Base-by-base conservation (phyloP, 148 eudicot genomes). In the Vaccinium myrtillus region DNA sequence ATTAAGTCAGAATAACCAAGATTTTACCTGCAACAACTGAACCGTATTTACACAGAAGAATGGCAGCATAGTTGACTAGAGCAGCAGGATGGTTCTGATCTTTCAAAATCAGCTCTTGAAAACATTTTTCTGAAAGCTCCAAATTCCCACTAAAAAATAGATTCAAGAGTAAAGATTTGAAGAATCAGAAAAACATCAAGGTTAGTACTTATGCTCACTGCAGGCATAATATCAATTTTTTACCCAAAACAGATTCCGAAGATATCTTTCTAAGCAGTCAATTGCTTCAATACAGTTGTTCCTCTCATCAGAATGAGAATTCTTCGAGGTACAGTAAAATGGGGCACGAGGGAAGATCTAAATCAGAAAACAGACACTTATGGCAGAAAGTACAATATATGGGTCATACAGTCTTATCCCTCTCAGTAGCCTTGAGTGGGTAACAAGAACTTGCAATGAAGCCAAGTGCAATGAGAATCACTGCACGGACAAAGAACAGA, bases 51-150 rank as follows among this genome's bases (percentile, higher is more conserved):
- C 93, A 95, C 88, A 97, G 86, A 80, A 95, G 89, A 82, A 89
- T 71, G 80, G 99, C 95, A 65, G 98, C 95, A 91, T 97, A 97
- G 86, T 97, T 97, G 85, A 95, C 87, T 81, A 95, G 89, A 88
- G 98, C 92, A 85, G 92, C 83, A 76, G 99, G 99, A 85, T 97
- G 99, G 83, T 93, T 93, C 83, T 94, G 99, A 89, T 97, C 99
- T 87, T 94, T 97, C 23, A 97, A 84, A 81, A 97, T 84, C 73
- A 95, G 87, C 74, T 93, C 91, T 88, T 95, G 98, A 76, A 95
- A 92, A 85, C 93, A 94, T 86, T 91, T 94, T 77, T 83, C 92
- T 82, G 98, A 91, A 83, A 93, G 94, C 85, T 97, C 98, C 92
- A 94, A 83, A 86, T 92, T 86, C 84, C 99, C 98, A 89, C 98